phyloP scores from a whole-genome alignment of 805 yeast species.

The Ogataea glucozyma region DNA sequence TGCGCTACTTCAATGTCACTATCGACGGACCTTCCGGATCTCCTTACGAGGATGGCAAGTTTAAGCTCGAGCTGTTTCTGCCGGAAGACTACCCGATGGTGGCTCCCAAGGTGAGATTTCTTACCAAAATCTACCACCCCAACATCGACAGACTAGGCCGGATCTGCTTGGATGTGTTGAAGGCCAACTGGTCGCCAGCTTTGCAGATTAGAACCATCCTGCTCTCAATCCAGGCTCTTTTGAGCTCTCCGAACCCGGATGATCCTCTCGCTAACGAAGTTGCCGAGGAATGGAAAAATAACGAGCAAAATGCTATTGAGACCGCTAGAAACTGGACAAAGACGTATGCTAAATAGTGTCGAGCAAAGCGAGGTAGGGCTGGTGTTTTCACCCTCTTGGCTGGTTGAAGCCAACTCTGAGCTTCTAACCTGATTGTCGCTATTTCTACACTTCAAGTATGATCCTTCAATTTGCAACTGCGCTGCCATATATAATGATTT shows the following conservation, averaged over 20 bases:
- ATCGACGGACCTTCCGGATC: conserved; percentile 90
- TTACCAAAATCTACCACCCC: conserved; percentile 94
- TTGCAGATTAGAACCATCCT: conserved; percentile 90
- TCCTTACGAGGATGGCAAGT: conserved; percentile 82
- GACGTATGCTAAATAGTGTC: conserved; percentile 55
- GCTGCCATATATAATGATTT: too few species aligned
- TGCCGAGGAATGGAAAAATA: conserved; percentile 92
- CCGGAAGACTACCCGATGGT: conserved; percentile 99
- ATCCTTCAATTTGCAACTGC: too few species aligned
- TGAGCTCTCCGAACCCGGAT: conserved; percentile 97
- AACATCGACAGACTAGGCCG: conserved; percentile 94
- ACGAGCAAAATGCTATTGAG: conserved; percentile 75
- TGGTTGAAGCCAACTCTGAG: too few species aligned
- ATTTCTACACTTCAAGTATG: too few species aligned
- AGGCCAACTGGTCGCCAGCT: conserved; percentile 97
- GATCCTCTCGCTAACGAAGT: conserved; percentile 98
- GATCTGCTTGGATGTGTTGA: conserved; percentile 91
- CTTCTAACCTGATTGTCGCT: too few species aligned
- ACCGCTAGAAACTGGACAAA: conserved; percentile 80
- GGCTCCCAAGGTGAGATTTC: conserved; percentile 92
- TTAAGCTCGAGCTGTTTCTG: conserved; percentile 79
- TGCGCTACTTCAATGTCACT: conserved; percentile 88
- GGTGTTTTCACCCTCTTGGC: too few species aligned
- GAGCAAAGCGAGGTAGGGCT: too few species aligned
- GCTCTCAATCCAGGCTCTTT: conserved; percentile 86